Conservation (phyloP, 2,329 filamentous ascomycete genomes). For the Botrytis paeoniae region DNA sequence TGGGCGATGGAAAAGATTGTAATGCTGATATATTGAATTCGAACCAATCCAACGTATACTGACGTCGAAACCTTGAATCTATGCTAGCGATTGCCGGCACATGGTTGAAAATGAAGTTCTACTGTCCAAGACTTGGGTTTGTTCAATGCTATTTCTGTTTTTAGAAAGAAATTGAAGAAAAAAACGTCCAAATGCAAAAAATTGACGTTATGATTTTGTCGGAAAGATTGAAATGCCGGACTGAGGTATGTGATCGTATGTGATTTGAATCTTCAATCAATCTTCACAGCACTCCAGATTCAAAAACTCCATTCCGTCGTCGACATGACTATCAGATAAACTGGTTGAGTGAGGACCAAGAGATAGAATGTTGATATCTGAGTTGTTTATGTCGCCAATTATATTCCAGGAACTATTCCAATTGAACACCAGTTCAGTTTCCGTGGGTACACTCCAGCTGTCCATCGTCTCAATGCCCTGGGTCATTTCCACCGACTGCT, state of each 20-base stretch:
- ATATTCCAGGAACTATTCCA: background rate
- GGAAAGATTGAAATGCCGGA: background rate
- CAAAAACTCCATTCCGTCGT: slow-evolving; percentile 7
- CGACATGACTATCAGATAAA: background rate
- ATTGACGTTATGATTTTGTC: too few relatives aligned
- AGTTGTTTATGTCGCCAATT: too few relatives aligned
- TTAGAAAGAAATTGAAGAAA: background rate
- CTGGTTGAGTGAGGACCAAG: background rate
- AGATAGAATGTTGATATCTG: background rate
- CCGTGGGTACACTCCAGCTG: background rate
- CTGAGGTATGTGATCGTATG: background rate
- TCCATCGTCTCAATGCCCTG: too few relatives aligned
- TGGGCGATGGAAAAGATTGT: background rate
- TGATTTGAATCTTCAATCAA: background rate
- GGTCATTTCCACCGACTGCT: background rate
- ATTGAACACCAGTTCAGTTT: background rate
- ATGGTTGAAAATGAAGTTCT: background rate
- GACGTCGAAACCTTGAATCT: background rate
- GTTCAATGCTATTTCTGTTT: fast-evolving
- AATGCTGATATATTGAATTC: background rate
- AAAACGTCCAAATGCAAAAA: too few relatives aligned
- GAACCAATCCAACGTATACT: background rate
- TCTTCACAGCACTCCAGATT: background rate
- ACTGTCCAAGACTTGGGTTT: background rate
- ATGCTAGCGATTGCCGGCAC: background rate